These are phyloP conservation scores for Fistulifera solaris DNA, from an alignment of 108 stramenopile species.

Conservation along the genomic window DNA sequence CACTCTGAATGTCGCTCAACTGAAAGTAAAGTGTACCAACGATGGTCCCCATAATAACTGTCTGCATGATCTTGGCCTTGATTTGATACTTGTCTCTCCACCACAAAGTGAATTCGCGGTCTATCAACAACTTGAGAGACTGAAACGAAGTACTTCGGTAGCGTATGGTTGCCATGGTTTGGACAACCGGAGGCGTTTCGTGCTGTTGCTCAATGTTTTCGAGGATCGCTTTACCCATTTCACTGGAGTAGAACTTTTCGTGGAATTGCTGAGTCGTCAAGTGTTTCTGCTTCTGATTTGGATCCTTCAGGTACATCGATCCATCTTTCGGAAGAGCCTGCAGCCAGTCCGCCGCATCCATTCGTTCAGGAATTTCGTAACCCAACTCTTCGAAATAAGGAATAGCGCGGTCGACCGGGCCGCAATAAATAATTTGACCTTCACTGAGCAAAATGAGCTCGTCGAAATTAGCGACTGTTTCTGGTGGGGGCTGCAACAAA, in stretches of 20 bases:
- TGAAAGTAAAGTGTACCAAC: conserved; percentile 61
- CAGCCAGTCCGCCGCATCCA: conserved; percentile 77
- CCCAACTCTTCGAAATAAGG: conserved; percentile 51
- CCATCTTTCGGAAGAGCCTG: conserved; percentile 13
- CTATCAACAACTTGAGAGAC: conserved; percentile 29
- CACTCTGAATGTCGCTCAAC: conserved; percentile 22
- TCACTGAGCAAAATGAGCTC: conserved; percentile 74
- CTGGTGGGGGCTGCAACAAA: conserved; percentile 85
- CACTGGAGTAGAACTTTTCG: conserved; percentile 34
- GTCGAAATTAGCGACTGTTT: conserved; percentile 86
- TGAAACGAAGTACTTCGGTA: conserved; percentile 26
- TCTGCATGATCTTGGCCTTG: conserved; percentile 32
- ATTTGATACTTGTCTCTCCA: conserved; percentile 44
- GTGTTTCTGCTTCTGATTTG: conserved; percentile 16
- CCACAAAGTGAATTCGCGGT: conserved; percentile 36
- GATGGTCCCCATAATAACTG: conserved; percentile 49
- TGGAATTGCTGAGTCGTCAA: conserved; percentile 48
- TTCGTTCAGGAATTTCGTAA: conserved; percentile 53
- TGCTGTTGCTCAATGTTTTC: conserved; percentile 12
- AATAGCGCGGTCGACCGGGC: conserved; percentile 55
- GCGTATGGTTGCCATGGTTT: conserved; percentile 13
- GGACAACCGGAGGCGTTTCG: conserved; percentile 1
- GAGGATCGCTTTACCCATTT: conserved; percentile 27
- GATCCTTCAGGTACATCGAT: conserved; percentile 35
- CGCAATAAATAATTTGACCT: conserved; percentile 78